phyloP scores from a whole-genome alignment of 148 eudicot genomes.

The Limonium bicolor region DNA sequence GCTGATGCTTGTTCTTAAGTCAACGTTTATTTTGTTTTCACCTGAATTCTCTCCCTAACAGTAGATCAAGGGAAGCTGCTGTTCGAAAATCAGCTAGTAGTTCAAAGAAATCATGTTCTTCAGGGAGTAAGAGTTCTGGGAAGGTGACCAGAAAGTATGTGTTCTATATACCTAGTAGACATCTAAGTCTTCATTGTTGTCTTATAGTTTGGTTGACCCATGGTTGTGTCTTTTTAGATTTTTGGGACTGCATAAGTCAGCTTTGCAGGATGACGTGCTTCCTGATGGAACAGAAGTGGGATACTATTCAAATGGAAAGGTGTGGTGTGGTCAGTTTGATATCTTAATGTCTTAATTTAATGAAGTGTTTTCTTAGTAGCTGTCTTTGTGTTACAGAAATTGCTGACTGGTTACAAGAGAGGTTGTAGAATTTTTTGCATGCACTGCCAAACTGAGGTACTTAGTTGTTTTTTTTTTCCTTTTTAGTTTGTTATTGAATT shows the following conservation, averaged over 20 bases:
- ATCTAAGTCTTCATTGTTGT: constrained; percentile 2
- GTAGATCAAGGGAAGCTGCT: constrained; percentile 3
- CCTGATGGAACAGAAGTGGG: constrained; percentile 6
- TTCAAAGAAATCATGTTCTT: constrained; percentile 13
- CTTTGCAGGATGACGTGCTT: background rate
- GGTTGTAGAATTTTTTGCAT: constrained; percentile 53
- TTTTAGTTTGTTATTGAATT: background rate
- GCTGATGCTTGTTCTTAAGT: no score
- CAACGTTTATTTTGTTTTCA: no score
- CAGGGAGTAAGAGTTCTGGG: constrained; percentile 35
- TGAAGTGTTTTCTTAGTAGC: constrained; percentile 2
- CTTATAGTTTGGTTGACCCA: background rate
- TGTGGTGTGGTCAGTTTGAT: constrained; percentile 3
- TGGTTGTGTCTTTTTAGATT: constrained; percentile 1
- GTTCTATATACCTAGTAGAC: no score
- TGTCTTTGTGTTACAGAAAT: constrained; percentile 29
- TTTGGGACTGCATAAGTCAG: background rate
- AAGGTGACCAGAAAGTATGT: constrained; percentile 68
- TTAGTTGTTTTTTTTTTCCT: background rate
- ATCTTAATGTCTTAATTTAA: no score
- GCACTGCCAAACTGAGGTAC: constrained; percentile 60
- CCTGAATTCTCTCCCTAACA: no score
- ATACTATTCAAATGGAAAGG: constrained; percentile 20
- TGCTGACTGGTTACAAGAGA: constrained; percentile 41
- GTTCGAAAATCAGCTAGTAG: constrained; percentile 13